phyloP scores from a whole-genome alignment of 2,329 filamentous ascomycete genomes.

The Chaetomium sp. region DNA sequence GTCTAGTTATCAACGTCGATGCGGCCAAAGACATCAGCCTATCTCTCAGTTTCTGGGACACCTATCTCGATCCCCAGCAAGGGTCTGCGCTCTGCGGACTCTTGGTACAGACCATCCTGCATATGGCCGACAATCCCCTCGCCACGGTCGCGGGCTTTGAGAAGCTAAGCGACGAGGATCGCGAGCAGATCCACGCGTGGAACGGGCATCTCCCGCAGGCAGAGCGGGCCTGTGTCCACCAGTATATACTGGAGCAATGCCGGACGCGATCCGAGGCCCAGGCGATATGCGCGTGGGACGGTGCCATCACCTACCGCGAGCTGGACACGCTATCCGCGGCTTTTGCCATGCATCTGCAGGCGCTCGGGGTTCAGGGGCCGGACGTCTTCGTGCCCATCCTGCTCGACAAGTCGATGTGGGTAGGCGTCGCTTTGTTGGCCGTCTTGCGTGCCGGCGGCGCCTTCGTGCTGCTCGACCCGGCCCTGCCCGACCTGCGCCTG shows the following conservation, averaged over 20 bases:
- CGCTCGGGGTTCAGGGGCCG: conserved; percentile 1
- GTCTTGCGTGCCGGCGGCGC: conserved; percentile 1
- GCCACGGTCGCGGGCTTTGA: background rate
- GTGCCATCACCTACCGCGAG: background rate
- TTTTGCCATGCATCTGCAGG: conserved; percentile 4
- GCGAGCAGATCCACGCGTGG: background rate
- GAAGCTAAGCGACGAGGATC: background rate
- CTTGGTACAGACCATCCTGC: conserved; percentile 7
- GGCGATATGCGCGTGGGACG: conserved; percentile 3
- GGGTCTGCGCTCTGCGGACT: conserved; percentile 3
- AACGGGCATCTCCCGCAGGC: conserved; percentile 1
- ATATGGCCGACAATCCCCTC: conserved; percentile 6
- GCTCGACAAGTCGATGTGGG: background rate
- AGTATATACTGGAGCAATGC: conserved; percentile 3
- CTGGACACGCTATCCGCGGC: background rate
- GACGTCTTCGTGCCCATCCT: conserved; percentile 3
- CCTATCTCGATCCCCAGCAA: conserved; percentile 7
- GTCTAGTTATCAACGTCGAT: conserved; percentile 1
- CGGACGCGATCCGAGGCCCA: conserved; percentile 1
- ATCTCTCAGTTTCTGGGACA: conserved; percentile 3
- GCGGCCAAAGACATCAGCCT: conserved; percentile 4
- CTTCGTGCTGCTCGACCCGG: background rate
- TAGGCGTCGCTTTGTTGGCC: background rate
- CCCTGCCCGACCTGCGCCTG: background rate
- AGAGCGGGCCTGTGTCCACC: background rate